phyloP scores from a whole-genome alignment of 1,139 yeast genomes.

The Protomyces arabidopsidicola region DNA sequence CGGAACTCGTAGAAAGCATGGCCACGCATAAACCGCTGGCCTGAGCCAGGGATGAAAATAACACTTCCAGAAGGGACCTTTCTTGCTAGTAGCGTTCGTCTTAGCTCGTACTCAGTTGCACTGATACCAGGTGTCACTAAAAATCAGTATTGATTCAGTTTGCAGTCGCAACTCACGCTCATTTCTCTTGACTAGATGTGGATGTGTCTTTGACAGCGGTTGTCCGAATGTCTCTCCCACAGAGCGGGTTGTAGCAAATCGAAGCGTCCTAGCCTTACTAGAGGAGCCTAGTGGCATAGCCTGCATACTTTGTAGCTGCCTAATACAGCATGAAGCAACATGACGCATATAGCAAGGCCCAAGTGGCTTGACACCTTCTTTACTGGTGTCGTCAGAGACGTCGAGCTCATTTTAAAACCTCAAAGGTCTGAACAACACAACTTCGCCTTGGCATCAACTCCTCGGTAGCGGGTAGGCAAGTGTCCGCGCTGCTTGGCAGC shows the following conservation, averaged over 20 bases:
- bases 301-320: background rate
- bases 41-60: conserved; percentile 50
- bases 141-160: background rate
- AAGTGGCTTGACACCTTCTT: too few relatives aligned
- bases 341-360: background rate
- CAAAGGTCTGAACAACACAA: too few relatives aligned
- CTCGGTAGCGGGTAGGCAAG: too few relatives aligned
- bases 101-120: conserved; percentile 70
- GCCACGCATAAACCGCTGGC: conserved; percentile 74
- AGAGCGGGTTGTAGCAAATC: background rate
- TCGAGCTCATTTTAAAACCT: too few relatives aligned
- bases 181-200: conserved; percentile 66
- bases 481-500: too few relatives aligned
- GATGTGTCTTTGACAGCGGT: conserved; percentile 80
- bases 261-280: background rate
- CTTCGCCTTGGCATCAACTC: too few relatives aligned
- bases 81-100: conserved; percentile 58
- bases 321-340: background rate
- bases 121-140: conserved; percentile 76
- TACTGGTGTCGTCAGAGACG: too few relatives aligned
- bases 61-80: conserved; percentile 60
- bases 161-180: conserved; percentile 40
- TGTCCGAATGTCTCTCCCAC: conserved; percentile 52
- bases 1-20: conserved; percentile 88
- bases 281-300: too few relatives aligned